Evolutionary conservation across 768 basidiomycete species (phyloP).

Genomic region (Suillus americanus): DNA sequence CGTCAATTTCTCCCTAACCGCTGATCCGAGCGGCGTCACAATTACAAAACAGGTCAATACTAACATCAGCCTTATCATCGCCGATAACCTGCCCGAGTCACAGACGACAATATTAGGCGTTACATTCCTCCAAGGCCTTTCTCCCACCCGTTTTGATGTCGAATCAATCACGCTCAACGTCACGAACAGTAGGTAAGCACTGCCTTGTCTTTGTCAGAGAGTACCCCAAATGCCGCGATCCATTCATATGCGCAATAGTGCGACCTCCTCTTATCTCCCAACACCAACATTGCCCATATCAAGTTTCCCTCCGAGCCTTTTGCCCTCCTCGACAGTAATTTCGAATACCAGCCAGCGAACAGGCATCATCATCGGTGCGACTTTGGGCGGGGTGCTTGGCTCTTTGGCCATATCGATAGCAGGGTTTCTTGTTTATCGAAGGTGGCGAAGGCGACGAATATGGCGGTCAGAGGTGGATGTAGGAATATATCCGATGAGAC

Average conservation of each 20-base stretch:
- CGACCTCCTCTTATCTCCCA: constrained; percentile 28
- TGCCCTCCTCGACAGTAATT: constrained; percentile 9
- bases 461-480: neutral
- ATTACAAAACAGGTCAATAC: constrained; percentile 42
- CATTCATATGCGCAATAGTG: constrained; percentile 12
- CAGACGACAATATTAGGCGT: constrained; percentile 43
- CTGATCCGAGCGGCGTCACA: constrained; percentile 33
- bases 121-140: constrained; percentile 33
- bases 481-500: neutral
- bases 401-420: constrained; percentile 12
- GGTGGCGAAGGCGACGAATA: constrained; percentile 7
- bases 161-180: constrained; percentile 38
- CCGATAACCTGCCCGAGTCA: constrained; percentile 40
- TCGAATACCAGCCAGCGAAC: constrained; percentile 5
- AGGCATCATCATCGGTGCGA: constrained; percentile 16
- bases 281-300: constrained; percentile 22
- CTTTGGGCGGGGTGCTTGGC: constrained; percentile 16
- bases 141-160: constrained; percentile 37
- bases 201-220: neutral
- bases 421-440: constrained; percentile 11
- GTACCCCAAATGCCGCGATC: neutral
- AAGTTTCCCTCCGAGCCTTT: constrained; percentile 19
- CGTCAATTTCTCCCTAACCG: constrained; percentile 50
- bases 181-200: constrained; percentile 35
- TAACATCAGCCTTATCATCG: constrained; percentile 35